These are phyloP conservation scores for Debaryomyces hansenii DNA, from an alignment of 805 yeast genomes.

Conservation along the genomic window DNA sequence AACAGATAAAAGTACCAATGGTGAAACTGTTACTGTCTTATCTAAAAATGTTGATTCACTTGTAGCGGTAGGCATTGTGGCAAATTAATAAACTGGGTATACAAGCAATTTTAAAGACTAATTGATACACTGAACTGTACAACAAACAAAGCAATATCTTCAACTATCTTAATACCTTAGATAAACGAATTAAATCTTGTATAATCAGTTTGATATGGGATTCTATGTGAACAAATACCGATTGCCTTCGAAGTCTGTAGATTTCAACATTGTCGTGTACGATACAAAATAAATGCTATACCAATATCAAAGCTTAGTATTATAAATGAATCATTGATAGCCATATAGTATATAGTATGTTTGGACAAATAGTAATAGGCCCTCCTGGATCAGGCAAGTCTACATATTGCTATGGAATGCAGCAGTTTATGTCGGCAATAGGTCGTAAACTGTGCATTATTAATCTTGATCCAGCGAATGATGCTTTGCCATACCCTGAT, in stretches of 20 bases:
- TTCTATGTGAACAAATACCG: not conserved
- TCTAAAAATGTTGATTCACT: constrained; percentile 39
- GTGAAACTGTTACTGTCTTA: constrained; percentile 86
- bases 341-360: constrained; percentile 29
- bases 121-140: constrained; percentile 3
- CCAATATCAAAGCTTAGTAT: not conserved
- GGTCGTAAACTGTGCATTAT: constrained; percentile 86
- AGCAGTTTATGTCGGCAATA: constrained; percentile 88
- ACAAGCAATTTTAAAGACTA: not conserved
- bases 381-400: constrained; percentile 99
- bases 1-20: constrained; percentile 87
- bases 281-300: not conserved
- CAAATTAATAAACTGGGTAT: constrained; percentile 1
- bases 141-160: constrained; percentile 8
- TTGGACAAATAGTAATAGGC: constrained; percentile 92
- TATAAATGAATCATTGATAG: not conserved
- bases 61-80: constrained; percentile 23
- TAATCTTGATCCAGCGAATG: constrained; percentile 93
- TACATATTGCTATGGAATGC: constrained; percentile 90
- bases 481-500: constrained; percentile 59
- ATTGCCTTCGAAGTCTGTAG: not conserved
- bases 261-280: not conserved
- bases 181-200: too few species aligned
- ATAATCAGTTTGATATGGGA: not conserved
- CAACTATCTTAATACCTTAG: too few species aligned